phyloP scores from a whole-genome alignment of 2,329 filamentous ascomycete genomes.

The Amauroascus verrucosus region DNA sequence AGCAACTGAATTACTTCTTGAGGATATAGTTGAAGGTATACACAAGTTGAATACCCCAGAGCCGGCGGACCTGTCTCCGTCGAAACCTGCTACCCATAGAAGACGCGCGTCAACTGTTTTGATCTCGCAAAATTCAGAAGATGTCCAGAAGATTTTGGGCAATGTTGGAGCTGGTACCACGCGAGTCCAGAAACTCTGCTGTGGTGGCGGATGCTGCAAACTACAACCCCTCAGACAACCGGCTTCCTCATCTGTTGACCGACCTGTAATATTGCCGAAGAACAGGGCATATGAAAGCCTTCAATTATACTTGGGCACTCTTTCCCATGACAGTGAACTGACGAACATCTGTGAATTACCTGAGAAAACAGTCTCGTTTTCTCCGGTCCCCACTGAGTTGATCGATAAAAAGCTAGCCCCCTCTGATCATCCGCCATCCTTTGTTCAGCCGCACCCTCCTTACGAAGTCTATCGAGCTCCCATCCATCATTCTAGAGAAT shows the following conservation, averaged over 20 bases:
- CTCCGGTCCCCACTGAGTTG: slow-evolving; percentile 28
- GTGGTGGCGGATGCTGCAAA: slow-evolving; percentile 55
- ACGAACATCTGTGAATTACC: slow-evolving; percentile 63
- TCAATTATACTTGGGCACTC: slow-evolving; percentile 61
- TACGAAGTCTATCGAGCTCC: slow-evolving; percentile 87
- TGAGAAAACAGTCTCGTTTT: slow-evolving; percentile 61
- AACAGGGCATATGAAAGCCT: slow-evolving; percentile 78
- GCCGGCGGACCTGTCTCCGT: slow-evolving; percentile 1
- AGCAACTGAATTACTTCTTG: slow-evolving; percentile 30
- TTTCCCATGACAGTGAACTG: slow-evolving; percentile 60
- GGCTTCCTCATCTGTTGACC: slow-evolving; percentile 31
- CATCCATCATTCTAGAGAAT: slow-evolving; percentile 70
- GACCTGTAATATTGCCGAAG: slow-evolving; percentile 53
- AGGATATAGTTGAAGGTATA: slow-evolving; percentile 21
- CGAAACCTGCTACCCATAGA: slow-evolving; percentile 20
- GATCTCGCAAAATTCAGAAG: slow-evolving; percentile 49
- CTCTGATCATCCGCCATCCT: slow-evolving; percentile 62
- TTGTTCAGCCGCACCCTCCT: slow-evolving; percentile 88
- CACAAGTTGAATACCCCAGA: slow-evolving; percentile 20
- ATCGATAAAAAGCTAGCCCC: slow-evolving; percentile 29
- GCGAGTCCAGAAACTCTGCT: slow-evolving; percentile 54
- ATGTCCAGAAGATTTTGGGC: slow-evolving; percentile 49
- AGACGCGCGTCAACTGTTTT: slow-evolving; percentile 39
- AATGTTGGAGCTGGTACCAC: slow-evolving; percentile 46
- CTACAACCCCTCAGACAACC: slow-evolving; percentile 45